Base-by-base conservation (phyloP, 164 flowering plant species). In the Piper betle region DNA sequence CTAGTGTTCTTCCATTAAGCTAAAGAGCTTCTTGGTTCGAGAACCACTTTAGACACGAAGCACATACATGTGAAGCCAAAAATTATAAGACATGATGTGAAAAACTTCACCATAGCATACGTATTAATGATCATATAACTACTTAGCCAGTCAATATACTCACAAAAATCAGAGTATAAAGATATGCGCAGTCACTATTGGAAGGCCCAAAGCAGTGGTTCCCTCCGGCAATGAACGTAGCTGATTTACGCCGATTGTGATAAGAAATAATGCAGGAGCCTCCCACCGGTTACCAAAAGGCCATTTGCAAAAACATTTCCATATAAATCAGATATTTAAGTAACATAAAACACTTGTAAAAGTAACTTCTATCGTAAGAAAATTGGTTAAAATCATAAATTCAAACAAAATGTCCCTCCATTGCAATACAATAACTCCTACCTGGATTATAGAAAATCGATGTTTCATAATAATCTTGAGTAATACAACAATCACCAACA, bases 181-280 rank as follows among this genome's bases (percentile, higher is more conserved):
- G n/a, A n/a, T n/a, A n/a, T n/a, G n/a, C n/a, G n/a, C n/a, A n/a
- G n/a, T n/a, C n/a, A n/a, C n/a, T n/a, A n/a, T n/a, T n/a, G n/a
- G n/a, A n/a, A n/a, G n/a, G n/a, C 84, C 96, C 82, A 87, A 43
- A 67, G 93, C 84, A 56, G 81, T 71, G 25, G 85, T 54, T 52
- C 97, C 97, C 74, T 85, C 95, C 40, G 99, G 99, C 53, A 80
- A 65, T 64, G 97, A 86, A n/a, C 84, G 83, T 70, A 94, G 74
- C 74, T 94, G 99, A 72, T 94, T 94, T 19, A 94, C 82, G 61
- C 89, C 84, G 41, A 94, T 94, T 52, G 97, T 97, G 66, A 94
- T 94, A 37, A 91, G 96, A 75, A 94, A 81, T 63, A 94, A 75
- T 62, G 93, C 99, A 76, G 91, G 99, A 73, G 99, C 99, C 73